Percentiles rank a stretch among this genome's conserved stretches.
Conservation (phyloP, 371 early-diverging fungal species). For the Apophysomyces elegans region DNA sequence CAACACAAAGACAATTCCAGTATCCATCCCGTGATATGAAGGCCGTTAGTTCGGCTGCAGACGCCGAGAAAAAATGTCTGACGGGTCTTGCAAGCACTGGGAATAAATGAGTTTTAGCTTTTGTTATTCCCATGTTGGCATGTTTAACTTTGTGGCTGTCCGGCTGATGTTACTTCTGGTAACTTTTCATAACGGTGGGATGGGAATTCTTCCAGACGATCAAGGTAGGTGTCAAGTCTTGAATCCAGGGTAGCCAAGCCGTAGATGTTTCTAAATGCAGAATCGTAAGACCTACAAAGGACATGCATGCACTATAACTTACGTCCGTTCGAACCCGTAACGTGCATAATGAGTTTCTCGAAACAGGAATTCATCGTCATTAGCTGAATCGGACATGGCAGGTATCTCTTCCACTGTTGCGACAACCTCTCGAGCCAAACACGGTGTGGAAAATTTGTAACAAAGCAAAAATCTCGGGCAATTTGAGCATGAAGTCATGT, state of each 20-base stretch:
- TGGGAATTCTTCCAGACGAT: slow-evolving; percentile 48
- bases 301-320: slow-evolving; percentile 11
- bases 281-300: not conserved
- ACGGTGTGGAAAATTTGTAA: too few relatives aligned
- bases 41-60: slow-evolving; percentile 48
- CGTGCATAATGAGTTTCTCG: slow-evolving; percentile 55
- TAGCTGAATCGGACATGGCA: slow-evolving; percentile 7
- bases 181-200: slow-evolving; percentile 43
- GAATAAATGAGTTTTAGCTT: not conserved
- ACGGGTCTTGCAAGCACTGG: slow-evolving; percentile 23
- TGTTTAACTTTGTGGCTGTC: slow-evolving; percentile 24
- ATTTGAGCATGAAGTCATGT: too few relatives aligned
- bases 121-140: not conserved
- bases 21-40: slow-evolving; percentile 51
- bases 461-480: too few relatives aligned
- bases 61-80: slow-evolving; percentile 47
- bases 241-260: slow-evolving; percentile 44
- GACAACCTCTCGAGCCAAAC: too few relatives aligned
- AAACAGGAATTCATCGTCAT: slow-evolving; percentile 40
- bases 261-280: slow-evolving; percentile 46
- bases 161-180: slow-evolving; percentile 23
- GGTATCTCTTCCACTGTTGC: too few relatives aligned
- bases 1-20: slow-evolving; percentile 47
- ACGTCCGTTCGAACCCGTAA: slow-evolving; percentile 54
- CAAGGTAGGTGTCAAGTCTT: slow-evolving; percentile 40